Base-by-base conservation (phyloP, 768 basidiomycete genomes). In the Kwoniella mangroviensis region DNA sequence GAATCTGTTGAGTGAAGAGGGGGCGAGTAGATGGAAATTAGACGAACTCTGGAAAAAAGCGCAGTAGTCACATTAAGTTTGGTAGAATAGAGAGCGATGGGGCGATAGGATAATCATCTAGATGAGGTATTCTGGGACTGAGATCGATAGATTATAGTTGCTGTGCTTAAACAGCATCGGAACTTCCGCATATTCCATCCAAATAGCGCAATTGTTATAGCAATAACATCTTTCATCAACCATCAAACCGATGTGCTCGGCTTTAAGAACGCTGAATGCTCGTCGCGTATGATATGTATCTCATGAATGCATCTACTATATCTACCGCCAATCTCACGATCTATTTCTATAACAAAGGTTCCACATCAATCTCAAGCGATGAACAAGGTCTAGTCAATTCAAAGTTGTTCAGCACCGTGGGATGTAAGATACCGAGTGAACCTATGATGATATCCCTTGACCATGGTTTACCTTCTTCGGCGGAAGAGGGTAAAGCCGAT, bases 311-410 rank as follows among this genome's bases (percentile, higher is more conserved):
- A 49, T 49, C 12, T 49, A 49, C 45, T 49, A 6, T 19, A 49
- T 49, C 45, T 49, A 49, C 45, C 6, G 9, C 13, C 45, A 49
- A 49, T 49, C 19, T 19, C 19, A 49, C 45, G 6, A 34, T 49
- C 45, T 49, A 49, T 12, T 49, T 49, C 45, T 75, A 92, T 85
- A 91, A 90, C 87, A 99, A 93, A n/a, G 92, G 92, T 83, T 98
- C 95, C 55, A 98, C 86, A 40, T 90, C 91, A 83, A 99, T 94
- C 86, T 99, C 96, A 66, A 99, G 85, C 7, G 90, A 90, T 42
- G 95, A 98, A 84, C 95, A 98, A 21, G 96, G 96, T 85, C 92
- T 95, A 52, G 88, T 88, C 71, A 98, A 91, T 83, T 98, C 95
- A 83, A 96, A 99, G 79, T 93, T 94, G 76, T 89, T 89, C 67